These are phyloP conservation scores for Coccomyxa subellipsoidea DNA, from an alignment of 163 green algal species.

Conservation along the genomic window DNA sequence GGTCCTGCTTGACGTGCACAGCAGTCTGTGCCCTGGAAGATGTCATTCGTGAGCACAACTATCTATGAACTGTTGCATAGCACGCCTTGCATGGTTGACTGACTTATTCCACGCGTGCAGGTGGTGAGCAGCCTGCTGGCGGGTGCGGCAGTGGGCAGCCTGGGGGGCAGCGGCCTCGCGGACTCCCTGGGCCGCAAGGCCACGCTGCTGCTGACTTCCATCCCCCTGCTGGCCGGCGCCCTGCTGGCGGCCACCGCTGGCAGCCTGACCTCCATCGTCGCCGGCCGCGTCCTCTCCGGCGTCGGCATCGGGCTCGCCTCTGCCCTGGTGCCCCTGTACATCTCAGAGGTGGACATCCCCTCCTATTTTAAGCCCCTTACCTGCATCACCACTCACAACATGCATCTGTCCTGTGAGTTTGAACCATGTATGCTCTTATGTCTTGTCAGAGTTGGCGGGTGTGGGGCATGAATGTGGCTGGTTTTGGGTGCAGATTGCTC, in stretches of 20 bases:
- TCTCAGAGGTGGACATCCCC: slow-evolving; percentile 66
- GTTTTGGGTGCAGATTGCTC: slow-evolving; percentile 2
- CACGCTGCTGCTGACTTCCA: slow-evolving; percentile 66
- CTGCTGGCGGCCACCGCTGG: slow-evolving; percentile 67
- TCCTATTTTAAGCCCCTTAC: background rate
- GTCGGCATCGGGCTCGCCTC: slow-evolving; percentile 90
- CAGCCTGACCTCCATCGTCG: slow-evolving; percentile 61
- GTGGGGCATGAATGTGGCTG: background rate
- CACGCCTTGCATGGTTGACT: no score
- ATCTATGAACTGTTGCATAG: no score
- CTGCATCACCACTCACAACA: no score
- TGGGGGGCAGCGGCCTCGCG: slow-evolving; percentile 71
- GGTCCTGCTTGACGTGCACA: no score
- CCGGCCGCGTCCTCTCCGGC: slow-evolving; percentile 76
- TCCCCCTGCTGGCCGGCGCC: slow-evolving; percentile 74
- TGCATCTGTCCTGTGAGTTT: background rate
- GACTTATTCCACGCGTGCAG: no score
- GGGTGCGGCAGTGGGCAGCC: slow-evolving; percentile 76
- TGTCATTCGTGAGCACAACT: no score
- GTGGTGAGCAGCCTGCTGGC: slow-evolving; percentile 82
- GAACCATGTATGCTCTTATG: background rate
- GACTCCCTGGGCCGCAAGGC: slow-evolving; percentile 78
- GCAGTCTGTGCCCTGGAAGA: no score
- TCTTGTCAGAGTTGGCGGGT: no score
- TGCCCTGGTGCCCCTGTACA: slow-evolving; percentile 91